Base-by-base conservation (phyloP, 768 basidiomycete species). In the Lentinula aciculospora region DNA sequence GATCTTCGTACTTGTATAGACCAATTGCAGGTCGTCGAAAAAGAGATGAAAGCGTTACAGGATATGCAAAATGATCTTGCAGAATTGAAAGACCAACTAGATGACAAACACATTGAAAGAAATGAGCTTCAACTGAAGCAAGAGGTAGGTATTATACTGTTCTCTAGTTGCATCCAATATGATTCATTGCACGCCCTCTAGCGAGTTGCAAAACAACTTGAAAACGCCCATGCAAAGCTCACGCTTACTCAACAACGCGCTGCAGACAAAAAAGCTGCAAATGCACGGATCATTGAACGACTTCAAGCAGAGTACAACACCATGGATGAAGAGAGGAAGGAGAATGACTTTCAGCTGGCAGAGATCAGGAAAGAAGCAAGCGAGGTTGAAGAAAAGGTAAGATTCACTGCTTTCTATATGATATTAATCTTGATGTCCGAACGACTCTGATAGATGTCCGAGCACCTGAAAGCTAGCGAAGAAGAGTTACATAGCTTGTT, bases 161-260 rank as follows among this genome's bases (percentile, higher is more conserved):
- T 46, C 32, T 39, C 37, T 36, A 36, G 7, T 15, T 21, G 1
- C 23, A 44, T 28, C 49, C n/a, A 23, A 34, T 40, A 36, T 9
- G n/a, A 39, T 29, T 28, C 57, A 44, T 61, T 19, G 21, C 21
- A 23, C 39, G n/a, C 39, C 13, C 59, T 27, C 23, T 61, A 96
- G 90, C 89, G 92, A 50, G 83, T 90, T n/a, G 75, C 81, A 61
- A 86, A 87, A 59, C 93, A 95, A 67, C 74, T 92, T 10, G 71
- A 76, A 7, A 93, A 94, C 68, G 94, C 94, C 4, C 79, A 83
- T 45, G 88, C 92, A 63, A 94, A 92, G 69, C 79, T 94, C 8
- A 84, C 88, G 57, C 82, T 90, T 27, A 87, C 89, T 0, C 85
- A 90, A 65, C 79, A 81, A 60, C 87, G 89, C 61, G 86, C 86